A percentile compares a stretch with the other conserved stretches of the same genome.
phyloP scores from a whole-genome alignment of 495 filamentous ascomycete genomes.

The Penicillium alfredii region DNA sequence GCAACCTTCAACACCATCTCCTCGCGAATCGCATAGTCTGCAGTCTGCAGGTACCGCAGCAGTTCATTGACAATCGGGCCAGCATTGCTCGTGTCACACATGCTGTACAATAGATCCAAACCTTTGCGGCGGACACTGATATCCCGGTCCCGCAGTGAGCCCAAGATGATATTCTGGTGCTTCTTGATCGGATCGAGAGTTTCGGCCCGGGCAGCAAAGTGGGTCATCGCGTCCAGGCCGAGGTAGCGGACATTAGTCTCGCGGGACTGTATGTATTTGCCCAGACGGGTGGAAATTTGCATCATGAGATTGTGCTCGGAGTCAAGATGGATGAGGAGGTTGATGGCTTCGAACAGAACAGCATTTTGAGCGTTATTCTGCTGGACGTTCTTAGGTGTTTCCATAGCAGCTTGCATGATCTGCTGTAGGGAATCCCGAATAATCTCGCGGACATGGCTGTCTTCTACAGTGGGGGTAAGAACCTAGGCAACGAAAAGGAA shows the following conservation, averaged over 20 bases:
- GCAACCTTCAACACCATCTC: constrained; percentile 99
- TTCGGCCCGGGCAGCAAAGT: constrained; percentile 90
- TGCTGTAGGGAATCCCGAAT: constrained; percentile 88
- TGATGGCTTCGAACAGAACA: constrained; percentile 96
- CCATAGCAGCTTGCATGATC: constrained; percentile 83
- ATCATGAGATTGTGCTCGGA: constrained; percentile 94
- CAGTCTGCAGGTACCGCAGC: constrained; percentile 87
- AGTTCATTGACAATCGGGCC: constrained; percentile 90
- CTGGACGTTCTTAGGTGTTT: constrained; percentile 96
- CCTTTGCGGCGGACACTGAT: constrained; percentile 96
- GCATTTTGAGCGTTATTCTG: constrained; percentile 99
- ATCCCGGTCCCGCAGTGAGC: constrained; percentile 88
- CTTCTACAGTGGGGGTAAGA: constrained; percentile 51
- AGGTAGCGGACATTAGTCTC: constrained; percentile 98
- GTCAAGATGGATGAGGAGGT: constrained; percentile 97
- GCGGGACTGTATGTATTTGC: constrained; percentile 92
- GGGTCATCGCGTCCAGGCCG: constrained; percentile 95
- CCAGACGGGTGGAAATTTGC: constrained; percentile 88
- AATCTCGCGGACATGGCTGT: constrained; percentile 83
- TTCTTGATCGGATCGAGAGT: constrained; percentile 97
- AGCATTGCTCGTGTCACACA: constrained; percentile 94
- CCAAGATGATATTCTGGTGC: constrained; percentile 92
- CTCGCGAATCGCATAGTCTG: constrained; percentile 95
- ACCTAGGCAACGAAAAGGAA: constrained; percentile 8
- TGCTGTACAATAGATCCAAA: constrained; percentile 95